Conservation (phyloP, 208 protist genomes). For the Herpetomonas tarakana region DNA sequence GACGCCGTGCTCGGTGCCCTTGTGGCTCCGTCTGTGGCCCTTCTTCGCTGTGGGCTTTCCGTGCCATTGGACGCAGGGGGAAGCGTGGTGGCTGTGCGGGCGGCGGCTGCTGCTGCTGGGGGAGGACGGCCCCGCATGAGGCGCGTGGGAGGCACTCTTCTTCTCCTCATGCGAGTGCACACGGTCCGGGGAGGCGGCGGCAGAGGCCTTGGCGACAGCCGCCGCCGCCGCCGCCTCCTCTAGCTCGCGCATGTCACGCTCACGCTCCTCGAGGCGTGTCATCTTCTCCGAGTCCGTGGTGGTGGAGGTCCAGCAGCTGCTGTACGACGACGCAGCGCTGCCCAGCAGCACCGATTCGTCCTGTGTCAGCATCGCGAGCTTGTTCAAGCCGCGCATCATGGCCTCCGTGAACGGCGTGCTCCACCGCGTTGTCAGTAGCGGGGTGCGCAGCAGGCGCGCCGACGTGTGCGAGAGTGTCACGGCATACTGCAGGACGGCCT, state of each 20-base stretch:
- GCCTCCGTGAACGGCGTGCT: constrained; percentile 49
- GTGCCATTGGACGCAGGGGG: background rate
- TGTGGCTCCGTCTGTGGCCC: background rate
- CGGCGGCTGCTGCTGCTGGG: background rate
- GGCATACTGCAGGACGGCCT: constrained; percentile 50
- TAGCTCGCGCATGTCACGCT: background rate
- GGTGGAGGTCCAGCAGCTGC: background rate
- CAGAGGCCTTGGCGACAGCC: background rate
- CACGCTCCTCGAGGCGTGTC: background rate
- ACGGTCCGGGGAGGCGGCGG: background rate
- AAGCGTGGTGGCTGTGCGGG: background rate
- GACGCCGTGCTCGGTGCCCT: background rate
- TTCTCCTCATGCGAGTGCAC: too few species aligned
- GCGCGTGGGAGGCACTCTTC: background rate
- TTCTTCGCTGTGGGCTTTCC: background rate
- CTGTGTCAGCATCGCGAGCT: constrained; percentile 30
- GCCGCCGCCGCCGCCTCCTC: constrained; percentile 1
- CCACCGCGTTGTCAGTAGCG: constrained; percentile 28
- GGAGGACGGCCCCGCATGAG: background rate
- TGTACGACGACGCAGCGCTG: background rate
- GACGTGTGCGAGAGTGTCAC: constrained; percentile 51
- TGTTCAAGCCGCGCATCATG: constrained; percentile 49
- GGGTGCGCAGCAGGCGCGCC: constrained; percentile 32
- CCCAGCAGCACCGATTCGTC: background rate
- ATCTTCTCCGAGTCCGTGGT: background rate